A percentile compares a stretch with the other conserved stretches of the same genome.
Conservation (phyloP, 768 basidiomycete genomes). For the Termitomyces sp. region DNA sequence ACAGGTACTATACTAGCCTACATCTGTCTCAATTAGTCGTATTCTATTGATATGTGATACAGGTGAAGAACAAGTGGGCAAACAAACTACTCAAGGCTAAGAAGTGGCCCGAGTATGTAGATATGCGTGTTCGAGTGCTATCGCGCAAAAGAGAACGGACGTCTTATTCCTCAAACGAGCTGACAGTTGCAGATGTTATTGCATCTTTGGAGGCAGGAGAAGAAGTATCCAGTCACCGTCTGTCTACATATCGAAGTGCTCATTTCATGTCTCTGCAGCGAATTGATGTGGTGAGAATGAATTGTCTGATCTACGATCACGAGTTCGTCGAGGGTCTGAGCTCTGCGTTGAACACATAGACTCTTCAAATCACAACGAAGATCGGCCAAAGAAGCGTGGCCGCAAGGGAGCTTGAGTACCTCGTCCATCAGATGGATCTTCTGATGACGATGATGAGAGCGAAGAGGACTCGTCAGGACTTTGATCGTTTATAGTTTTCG, state of each 20-base stretch:
- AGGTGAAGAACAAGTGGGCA: conserved; percentile 18
- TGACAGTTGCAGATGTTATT: neutral
- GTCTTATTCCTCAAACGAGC: neutral
- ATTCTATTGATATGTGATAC: neutral
- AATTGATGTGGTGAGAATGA: conserved; percentile 4
- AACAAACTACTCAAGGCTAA: conserved; percentile 6
- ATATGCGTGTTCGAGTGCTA: conserved; percentile 22
- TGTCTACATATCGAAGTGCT: neutral
- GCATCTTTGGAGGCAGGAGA: conserved; percentile 6
- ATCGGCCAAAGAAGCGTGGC: neutral
- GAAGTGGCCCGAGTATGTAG: conserved; percentile 13
- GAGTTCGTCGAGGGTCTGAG: neutral
- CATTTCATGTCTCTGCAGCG: neutral
- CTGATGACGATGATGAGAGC: neutral
- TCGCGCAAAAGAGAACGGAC: conserved; percentile 11
- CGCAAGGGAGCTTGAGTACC: neutral
- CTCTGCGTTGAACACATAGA: neutral
- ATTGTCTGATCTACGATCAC: conserved; percentile 3
- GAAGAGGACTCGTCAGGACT: neutral
- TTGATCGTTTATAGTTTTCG: neutral
- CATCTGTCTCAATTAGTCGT: neutral
- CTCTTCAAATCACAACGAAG: neutral
- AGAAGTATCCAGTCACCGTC: neutral
- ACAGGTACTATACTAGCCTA: neutral
- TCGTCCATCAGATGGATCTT: neutral